Evolutionary conservation across 305 asterid species (phyloP).

Genomic region (Fraxinus sp.): DNA sequence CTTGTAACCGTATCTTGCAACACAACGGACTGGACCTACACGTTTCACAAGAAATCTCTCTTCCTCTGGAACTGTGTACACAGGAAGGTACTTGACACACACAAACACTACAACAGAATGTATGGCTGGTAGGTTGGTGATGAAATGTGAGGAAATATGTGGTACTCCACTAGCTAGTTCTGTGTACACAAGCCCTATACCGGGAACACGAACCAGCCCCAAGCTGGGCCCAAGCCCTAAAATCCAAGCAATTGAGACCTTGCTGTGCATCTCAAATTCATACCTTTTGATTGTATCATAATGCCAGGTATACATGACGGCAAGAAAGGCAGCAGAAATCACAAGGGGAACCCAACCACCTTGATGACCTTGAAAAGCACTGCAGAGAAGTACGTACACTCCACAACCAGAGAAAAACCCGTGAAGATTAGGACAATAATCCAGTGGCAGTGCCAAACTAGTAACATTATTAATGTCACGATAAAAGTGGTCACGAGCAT

Average conservation of each 20-base stretch:
- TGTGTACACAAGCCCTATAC: slow-evolving; percentile 88
- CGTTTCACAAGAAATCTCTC: slow-evolving; percentile 83
- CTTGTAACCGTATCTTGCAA: slow-evolving; percentile 84
- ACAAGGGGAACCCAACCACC: slow-evolving; percentile 98
- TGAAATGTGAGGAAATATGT: slow-evolving; percentile 87
- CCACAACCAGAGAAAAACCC: slow-evolving; percentile 62
- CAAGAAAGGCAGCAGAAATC: slow-evolving; percentile 71
- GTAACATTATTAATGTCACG: slow-evolving; percentile 81
- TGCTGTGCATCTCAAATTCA: slow-evolving; percentile 92
- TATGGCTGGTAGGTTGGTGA: slow-evolving; percentile 81
- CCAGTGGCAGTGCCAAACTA: slow-evolving; percentile 97
- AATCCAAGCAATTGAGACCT: slow-evolving; percentile 92
- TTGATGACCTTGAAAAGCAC: slow-evolving; percentile 80
- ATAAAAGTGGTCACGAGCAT: slow-evolving; percentile 91
- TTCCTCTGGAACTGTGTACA: slow-evolving; percentile 84
- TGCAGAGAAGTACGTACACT: slow-evolving; percentile 79
- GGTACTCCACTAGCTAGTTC: slow-evolving; percentile 97
- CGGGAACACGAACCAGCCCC: slow-evolving; percentile 92
- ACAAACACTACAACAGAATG: slow-evolving; percentile 83
- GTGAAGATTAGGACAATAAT: slow-evolving; percentile 72
- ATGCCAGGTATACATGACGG: slow-evolving; percentile 91
- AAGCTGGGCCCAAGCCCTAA: slow-evolving; percentile 89
- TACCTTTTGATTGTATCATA: slow-evolving; percentile 79
- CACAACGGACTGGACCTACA: slow-evolving; percentile 90
- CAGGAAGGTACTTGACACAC: slow-evolving; percentile 89